Evolutionary conservation across 768 basidiomycete genomes (phyloP), one percentile per base, ranked within the genome.

Genomic region (Termitomyces sp.): DNA sequence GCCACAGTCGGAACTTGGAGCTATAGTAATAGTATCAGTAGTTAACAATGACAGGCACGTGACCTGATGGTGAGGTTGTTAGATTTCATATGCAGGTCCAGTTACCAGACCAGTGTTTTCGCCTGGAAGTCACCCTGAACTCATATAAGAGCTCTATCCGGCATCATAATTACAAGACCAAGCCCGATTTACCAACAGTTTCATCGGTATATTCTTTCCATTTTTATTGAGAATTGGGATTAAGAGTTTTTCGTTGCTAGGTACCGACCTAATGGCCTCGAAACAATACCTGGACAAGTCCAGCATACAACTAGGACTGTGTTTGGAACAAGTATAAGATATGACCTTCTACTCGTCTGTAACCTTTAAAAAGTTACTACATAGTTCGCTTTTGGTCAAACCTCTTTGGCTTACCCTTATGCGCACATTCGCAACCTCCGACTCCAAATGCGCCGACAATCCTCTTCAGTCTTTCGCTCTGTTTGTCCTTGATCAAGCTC

Each of bases 391-490:
- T 23, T 22, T 41, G 12, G 12, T 23, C 22, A 23, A 23, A 6
- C 41, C 41, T 10, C n/a, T 18, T 13, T 31, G 25, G 6, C 11
- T 10, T 5, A 22, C 12, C 29, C 25, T 29, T 29, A 29, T 29
- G 29, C 3, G 9, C 13, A 43, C 25, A 43, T 22, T n/a, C 42
- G n/a, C 16, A 43, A n/a, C 7, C 15, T 43, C 27, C 16, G 7
- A 29, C 10, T 25, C n/a, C n/a, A 10, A 60, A 53, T 52, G 55
- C 56, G 58, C 49, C 33, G 66, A 64, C 52, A 68, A 64, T 51
- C 70, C 73, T 52, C 70, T 76, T 60, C 72, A 68, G 52, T 67
- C 71, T 59, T 67, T 76, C 41, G 73, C 72, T 62, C 64, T 65
- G 39, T 66, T 74, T 57, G 69, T 68, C 55, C 68, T 64, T 54